Evolutionary conservation across 75 land plant genomes (phyloP), one percentile per base, ranked within the genome.

Genomic region (Pinus albicaulis): DNA sequence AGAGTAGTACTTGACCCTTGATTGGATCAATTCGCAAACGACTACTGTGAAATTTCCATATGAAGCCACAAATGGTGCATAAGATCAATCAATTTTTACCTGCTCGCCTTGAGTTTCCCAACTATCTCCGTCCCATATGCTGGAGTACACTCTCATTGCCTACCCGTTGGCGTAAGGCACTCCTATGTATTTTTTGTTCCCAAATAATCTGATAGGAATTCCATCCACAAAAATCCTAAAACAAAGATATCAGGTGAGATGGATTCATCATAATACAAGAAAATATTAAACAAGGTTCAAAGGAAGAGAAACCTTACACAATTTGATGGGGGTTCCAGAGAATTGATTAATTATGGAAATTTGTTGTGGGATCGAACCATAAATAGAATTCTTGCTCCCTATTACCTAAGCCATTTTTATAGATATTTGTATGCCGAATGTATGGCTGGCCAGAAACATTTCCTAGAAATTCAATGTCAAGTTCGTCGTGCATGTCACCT

Each of bases 391-490:
- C 83, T 48, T 81, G 76, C 73, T 88, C 90, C 64, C 85, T 75
- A 17, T 78, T 74, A 0, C 90, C 90, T 36, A 68, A 19, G 19
- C 77, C 74, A 10, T 48, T 11, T 48, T 12, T 48, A 28, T 63
- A 88, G 56, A 88, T 78, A 66, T 88, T 88, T 25, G 89, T 87
- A 26, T 87, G 89, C 66, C 84, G 77, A 2, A 76, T 74, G 68
- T 86, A 88, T 0, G 83, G 85, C 73, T 88, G 41, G 12, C 90
- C 90, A 15, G 75, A 52, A 17, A 23, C 62, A 58, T 87, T 87
- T 12, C 89, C 89, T 16, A 88, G 73, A 36, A 88, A 88, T 80
- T 88, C 88, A 31, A 88, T 83, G 60, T 88, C 90, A 7, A 88
- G 76, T 70, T 88, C 90, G 68, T 88, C 88, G 55, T 78, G 88